Evolutionary conservation across 345 rosid genomes (phyloP).

Genomic region (Brassica incana): DNA sequence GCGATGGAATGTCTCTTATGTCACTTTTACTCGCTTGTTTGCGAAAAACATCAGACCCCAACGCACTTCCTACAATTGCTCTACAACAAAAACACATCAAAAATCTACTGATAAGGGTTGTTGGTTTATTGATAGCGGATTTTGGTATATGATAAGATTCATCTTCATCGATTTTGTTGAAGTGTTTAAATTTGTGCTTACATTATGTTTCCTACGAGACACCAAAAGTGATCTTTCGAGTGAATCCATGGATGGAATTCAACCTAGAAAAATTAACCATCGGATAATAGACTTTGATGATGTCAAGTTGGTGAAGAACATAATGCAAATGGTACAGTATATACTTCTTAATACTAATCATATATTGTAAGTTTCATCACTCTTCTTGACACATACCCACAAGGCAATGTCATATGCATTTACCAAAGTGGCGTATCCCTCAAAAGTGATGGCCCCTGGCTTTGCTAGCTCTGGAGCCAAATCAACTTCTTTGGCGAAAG

Average conservation of each 20-base stretch:
- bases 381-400: constrained; percentile 9
- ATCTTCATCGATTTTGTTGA: background rate
- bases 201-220: background rate
- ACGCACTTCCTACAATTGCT: background rate
- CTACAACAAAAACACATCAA: background rate
- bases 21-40: background rate
- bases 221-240: background rate
- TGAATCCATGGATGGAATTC: background rate
- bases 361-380: too few species aligned
- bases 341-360: background rate
- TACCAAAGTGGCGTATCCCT: constrained; percentile 52
- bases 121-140: background rate
- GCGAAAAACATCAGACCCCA: background rate
- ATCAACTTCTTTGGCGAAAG: background rate
- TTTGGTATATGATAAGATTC: background rate
- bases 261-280: background rate
- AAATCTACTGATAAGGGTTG: background rate
- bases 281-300: background rate
- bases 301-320: background rate
- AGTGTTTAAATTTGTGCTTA: background rate
- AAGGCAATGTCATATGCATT: constrained; percentile 54
- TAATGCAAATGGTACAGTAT: background rate
- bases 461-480: background rate
- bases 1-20: too few species aligned
- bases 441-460: constrained; percentile 17